Evolutionary conservation across 2,329 filamentous ascomycete genomes (phyloP).

Genomic region (Epichloe uncinata): DNA sequence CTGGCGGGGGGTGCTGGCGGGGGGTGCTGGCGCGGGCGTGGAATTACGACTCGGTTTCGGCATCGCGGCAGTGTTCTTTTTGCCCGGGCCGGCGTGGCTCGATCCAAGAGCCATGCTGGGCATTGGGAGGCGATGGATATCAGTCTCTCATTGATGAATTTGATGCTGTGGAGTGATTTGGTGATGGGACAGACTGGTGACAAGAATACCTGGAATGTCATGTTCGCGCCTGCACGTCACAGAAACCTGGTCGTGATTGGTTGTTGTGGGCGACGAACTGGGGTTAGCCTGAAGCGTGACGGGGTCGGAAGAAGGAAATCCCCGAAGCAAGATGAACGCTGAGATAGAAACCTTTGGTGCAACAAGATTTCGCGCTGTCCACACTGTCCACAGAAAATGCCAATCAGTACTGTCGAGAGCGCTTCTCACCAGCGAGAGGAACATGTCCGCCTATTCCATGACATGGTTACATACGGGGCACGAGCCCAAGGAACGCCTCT

Average conservation of each 20-base stretch:
- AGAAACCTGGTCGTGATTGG: not conserved
- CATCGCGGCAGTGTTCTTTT: slow-evolving; percentile 48
- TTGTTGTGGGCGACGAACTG: not conserved
- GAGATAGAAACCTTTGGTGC: too few species aligned
- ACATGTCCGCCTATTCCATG: too few species aligned
- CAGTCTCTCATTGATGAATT: slow-evolving; percentile 4
- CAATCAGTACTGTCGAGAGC: too few species aligned
- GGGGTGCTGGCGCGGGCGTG: slow-evolving; percentile 42
- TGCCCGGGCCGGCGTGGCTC: slow-evolving; percentile 49
- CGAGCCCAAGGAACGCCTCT: too few species aligned
- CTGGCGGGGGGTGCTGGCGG: slow-evolving; percentile 29
- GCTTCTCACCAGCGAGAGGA: too few species aligned
- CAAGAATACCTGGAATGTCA: not conserved
- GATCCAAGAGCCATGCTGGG: slow-evolving; percentile 41
- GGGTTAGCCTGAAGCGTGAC: not conserved
- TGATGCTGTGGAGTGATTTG: slow-evolving; percentile 1
- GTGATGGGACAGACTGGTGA: slow-evolving; percentile 3
- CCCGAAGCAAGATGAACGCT: too few species aligned
- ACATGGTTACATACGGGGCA: too few species aligned
- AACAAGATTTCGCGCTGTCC: too few species aligned
- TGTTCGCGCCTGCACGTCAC: slow-evolving; percentile 3
- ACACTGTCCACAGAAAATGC: too few species aligned
- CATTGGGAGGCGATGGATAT: slow-evolving; percentile 1
- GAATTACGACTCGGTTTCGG: slow-evolving; percentile 66
- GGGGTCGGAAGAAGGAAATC: not conserved